Evolutionary conservation across 2,329 filamentous ascomycete species (phyloP), one percentile per base, ranked within the genome.

Genomic region (Fusarium buxicola): DNA sequence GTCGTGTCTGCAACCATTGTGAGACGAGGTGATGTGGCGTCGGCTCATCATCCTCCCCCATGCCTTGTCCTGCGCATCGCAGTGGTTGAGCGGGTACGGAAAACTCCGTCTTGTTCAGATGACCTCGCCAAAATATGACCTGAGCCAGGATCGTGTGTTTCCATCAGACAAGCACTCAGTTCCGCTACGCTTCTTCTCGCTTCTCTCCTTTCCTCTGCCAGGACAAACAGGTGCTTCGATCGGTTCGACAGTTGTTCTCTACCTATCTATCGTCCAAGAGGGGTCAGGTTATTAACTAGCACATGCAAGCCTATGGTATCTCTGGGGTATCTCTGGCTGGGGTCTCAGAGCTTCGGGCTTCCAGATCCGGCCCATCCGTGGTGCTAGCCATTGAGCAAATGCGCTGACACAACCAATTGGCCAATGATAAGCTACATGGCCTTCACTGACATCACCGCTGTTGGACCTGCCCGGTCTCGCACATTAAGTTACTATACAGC

Each of bases 291-390:
- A 69, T n/a, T n/a, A n/a, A n/a, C n/a, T n/a, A n/a, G 53, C 40
- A 47, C 16, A 44, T 55, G 53, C 51, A 60, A 41, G 46, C 45
- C 48, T 12, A 43, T 16, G 39, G 13, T 35, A 55, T 36, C 41
- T 47, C 35, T 55, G 36, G 47, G 45, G 38, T 48, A 39, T 54
- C 35, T 50, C 24, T 55, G 59, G 44, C 58, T 55, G 48, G 57
- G 65, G 58, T 69, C 66, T 68, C 68, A 69, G 64, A 55, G 63
- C 46, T 58, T 64, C 68, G 68, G 68, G 58, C 58, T 70, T 59
- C 68, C 68, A 68, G 57, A 70, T 70, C 68, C 68, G 68, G 65
- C 31, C 39, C 57, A 63, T 68, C 68, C 68, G 68, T 53, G 43
- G 47, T 50, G 46, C 45, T 39, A 35, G 40, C 49, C 47, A 35